Base-by-base conservation (phyloP, 768 basidiomycete genomes). In the Tylopilus subfusipes region DNA sequence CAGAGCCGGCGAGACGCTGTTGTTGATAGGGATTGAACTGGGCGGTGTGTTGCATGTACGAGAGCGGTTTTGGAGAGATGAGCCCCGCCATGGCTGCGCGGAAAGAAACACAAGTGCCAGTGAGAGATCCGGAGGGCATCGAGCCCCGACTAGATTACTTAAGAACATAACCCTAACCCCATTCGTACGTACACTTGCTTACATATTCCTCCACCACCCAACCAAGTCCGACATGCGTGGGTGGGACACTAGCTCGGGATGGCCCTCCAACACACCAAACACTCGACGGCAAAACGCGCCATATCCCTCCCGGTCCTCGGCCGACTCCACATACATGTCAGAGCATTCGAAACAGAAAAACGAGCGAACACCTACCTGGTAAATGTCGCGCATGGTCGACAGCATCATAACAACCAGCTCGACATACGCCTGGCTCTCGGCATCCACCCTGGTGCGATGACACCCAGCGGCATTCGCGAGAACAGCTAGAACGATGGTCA, bases 11-110 rank as follows among this genome's bases (percentile, higher is more conserved):
- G 29, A 67, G 54, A 21, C 69, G 68, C 36, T 78, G 76, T 54
- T 85, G 77, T 48, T 76, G 75, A 73, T 87, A 88, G 3, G 78
- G 76, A 63, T 82, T 80, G 65, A 84, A 85, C 53, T 79, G 78
- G 29, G 76, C 68, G 54, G 76, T 77, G 55, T 84, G 82, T 64
- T 88, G 85, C 62, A 85, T 76, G 73, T 85, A 82, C 4, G 82
- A 81, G 49, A 83, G 72, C 48, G 82, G 82, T 64, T 78, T 82
- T 45, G 82, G 82, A 61, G 82, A 84, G 55, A 84, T 72, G 60
- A 83, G 78, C 67, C 82, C 80, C 73, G 82, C 81, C 82, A 84
- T 84, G 56, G 60, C 63, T 58, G 45, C 52, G 39, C 53, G 52
- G 58, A 33, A 40, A 34, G 33, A 54, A 58, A 24, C n/a, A 25